Evolutionary conservation across 441 rosid genomes (phyloP).

Genomic region (Aleurites moluccanus): DNA sequence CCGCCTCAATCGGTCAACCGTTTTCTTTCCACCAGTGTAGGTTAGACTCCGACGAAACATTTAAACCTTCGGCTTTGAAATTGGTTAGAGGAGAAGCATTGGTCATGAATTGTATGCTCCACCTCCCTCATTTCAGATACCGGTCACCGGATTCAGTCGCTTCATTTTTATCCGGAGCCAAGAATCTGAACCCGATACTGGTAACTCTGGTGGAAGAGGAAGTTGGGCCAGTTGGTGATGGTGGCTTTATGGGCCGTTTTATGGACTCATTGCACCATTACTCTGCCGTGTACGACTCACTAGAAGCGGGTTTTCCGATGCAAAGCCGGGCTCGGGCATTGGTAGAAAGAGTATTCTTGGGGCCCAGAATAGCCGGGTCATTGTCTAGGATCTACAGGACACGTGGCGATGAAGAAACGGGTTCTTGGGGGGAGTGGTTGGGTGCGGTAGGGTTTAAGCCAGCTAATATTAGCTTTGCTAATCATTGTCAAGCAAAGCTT

Average conservation of each 20-base stretch:
- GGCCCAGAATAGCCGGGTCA: slow-evolving; percentile 60
- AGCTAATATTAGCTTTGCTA: slow-evolving; percentile 55
- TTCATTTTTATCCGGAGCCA: slow-evolving; percentile 59
- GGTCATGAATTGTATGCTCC: slow-evolving; percentile 71
- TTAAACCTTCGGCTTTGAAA: slow-evolving; percentile 48
- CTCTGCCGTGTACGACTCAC: slow-evolving; percentile 78
- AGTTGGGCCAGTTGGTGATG: slow-evolving; percentile 42
- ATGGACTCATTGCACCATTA: slow-evolving; percentile 81
- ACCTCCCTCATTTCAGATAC: slow-evolving; percentile 62
- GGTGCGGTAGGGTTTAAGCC: slow-evolving; percentile 44
- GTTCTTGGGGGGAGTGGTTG: slow-evolving; percentile 59
- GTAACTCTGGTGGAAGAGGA: slow-evolving; percentile 70
- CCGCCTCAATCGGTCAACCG: slow-evolving; percentile 69
- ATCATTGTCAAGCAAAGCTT: slow-evolving; percentile 81
- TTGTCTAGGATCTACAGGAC: slow-evolving; percentile 43
- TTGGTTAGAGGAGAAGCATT: slow-evolving; percentile 69
- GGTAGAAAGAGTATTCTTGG: slow-evolving; percentile 64
- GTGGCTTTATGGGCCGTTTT: slow-evolving; percentile 56
- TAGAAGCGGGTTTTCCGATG: slow-evolving; percentile 68
- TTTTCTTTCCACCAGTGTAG: slow-evolving; percentile 72
- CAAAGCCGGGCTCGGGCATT: slow-evolving; percentile 50
- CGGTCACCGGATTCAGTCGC: slow-evolving; percentile 55
- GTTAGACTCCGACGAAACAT: slow-evolving; percentile 51
- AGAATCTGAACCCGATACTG: slow-evolving; percentile 50
- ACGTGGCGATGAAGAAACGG: slow-evolving; percentile 32